Evolutionary conservation across 345 rosid species (phyloP), one percentile per base, ranked within the genome.

Genomic region (Citrus maxima): DNA sequence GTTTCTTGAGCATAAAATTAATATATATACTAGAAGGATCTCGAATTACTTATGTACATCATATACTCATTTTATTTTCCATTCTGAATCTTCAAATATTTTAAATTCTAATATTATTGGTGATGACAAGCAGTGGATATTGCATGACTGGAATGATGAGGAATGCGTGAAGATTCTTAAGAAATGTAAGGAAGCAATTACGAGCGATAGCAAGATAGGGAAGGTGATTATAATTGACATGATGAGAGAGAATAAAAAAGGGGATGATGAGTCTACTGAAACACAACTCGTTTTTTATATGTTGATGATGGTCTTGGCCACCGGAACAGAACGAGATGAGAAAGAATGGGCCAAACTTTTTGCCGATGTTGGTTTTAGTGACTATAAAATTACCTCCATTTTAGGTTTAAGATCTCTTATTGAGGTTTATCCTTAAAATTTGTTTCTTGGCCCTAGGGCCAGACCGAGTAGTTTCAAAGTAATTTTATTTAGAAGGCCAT

Each of bases 391-490:
- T 22, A 78, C 63, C 6, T 84, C 88, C 1, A 10, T 81, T 7
- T 42, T 85, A 25, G 89, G 88, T 51, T n/a, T 87, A 18, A 88
- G 89, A 77, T 88, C 91, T 34, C 73, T 87, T 10, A 90, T 90
- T 75, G 89, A 88, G 82, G 83, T 88, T 72, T 85, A 84, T 74
- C 89, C 90, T 46, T 88, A 34, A 83, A 42, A 42, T 13, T 42
- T 42, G 4, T 42, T 42, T 42, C 10, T 42, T 0, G 49, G 13
- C 49, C 49, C 42, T 40, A 42, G 12, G 0, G 46, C 12, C 10
- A 40, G 10, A 12, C 46, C 12, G 49, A 10, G 49, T 42, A 10
- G 14, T 10, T 42, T 42, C 49, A 42, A 40, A 42, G 4, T 4
- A 42, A 42, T 42, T 42, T 10, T 28, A 28, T 28, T 28, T 28